Conservation (phyloP, 352 stramenopile species). For the Phytophthora litchii region DNA sequence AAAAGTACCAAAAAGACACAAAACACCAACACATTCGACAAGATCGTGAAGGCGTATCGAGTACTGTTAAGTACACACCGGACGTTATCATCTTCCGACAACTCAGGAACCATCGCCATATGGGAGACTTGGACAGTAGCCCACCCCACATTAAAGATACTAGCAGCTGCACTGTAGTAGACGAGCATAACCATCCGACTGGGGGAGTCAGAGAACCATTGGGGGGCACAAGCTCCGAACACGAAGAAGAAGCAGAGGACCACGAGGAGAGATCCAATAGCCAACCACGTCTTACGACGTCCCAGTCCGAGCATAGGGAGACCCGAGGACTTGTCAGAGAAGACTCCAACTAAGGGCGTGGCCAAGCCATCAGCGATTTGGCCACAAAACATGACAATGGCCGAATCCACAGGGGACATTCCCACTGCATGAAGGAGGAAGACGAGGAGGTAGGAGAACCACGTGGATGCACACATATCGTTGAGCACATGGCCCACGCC, state of each 20-base stretch:
- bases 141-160: slow-evolving; percentile 88
- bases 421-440: slow-evolving; percentile 70
- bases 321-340: slow-evolving; percentile 71
- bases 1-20: slow-evolving; percentile 79
- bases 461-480: slow-evolving; percentile 89
- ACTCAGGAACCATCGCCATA: slow-evolving; percentile 87
- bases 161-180: slow-evolving; percentile 80
- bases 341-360: slow-evolving; percentile 79
- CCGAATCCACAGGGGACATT: slow-evolving; percentile 78
- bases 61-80: slow-evolving; percentile 83
- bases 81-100: slow-evolving; percentile 79
- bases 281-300: slow-evolving; percentile 78
- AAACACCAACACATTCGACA: slow-evolving; percentile 89
- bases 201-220: slow-evolving; percentile 59
- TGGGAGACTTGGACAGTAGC: slow-evolving; percentile 84
- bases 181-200: slow-evolving; percentile 66
- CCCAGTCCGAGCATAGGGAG: slow-evolving; percentile 70
- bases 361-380: slow-evolving; percentile 84
- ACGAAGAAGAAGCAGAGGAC: slow-evolving; percentile 89
- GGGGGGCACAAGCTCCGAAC: slow-evolving; percentile 66
- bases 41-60: slow-evolving; percentile 85
- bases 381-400: slow-evolving; percentile 87
- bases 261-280: slow-evolving; percentile 71
- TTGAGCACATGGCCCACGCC: slow-evolving; percentile 87
- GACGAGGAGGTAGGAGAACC: slow-evolving; percentile 89